Base-by-base conservation (phyloP, 768 basidiomycete genomes). In the Suillus bovinus region DNA sequence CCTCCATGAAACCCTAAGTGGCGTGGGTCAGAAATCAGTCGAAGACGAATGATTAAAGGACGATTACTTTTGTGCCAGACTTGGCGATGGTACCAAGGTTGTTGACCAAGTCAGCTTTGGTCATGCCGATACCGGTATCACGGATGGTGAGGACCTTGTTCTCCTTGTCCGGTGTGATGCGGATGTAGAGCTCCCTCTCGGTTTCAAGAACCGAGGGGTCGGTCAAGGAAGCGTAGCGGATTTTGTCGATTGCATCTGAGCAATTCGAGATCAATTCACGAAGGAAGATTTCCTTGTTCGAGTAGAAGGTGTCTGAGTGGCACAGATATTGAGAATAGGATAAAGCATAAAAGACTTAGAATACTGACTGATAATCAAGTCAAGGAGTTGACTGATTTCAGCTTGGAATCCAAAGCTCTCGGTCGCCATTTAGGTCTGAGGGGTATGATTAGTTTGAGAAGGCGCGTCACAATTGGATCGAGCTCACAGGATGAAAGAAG, bases 231-330 rank as follows among this genome's bases (percentile, higher is more conserved):
- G 91, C 86, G 77, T 99, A 99, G 54, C 97, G 94, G 73, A 99
- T 92, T 85, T 99, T 99, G 83, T 99, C 97, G 78, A 99, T 87
- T 56, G 97, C 97, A 87, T 99, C 97, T 63, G 97, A 99, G 67
- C 83, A 81, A 82, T 98, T 98, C 67, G 96, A 99, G 80, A 96
- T 98, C 69, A 99, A 66, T 80, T 99, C 97, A 76, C 97, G 93
- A 70, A 99, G 89, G 88, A 99, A 99, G 78, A 99, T 99, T 82
- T 98, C 96, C 85, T 99, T 99, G 89, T 99, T 98, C 65, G 95
- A 97, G 88, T 99, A 99, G 89, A 99, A 99, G 66, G 96, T 98
- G 85, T 98, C 92, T 93, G 67, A 22, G n/a, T 11, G 52, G 56
- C 16, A 57, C 8, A 38, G 14, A 24, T 8, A 55, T 55, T 24